These are phyloP conservation scores for Boechera retrofracta DNA, from an alignment of 345 rosid genomes.

Conservation along the genomic window DNA sequence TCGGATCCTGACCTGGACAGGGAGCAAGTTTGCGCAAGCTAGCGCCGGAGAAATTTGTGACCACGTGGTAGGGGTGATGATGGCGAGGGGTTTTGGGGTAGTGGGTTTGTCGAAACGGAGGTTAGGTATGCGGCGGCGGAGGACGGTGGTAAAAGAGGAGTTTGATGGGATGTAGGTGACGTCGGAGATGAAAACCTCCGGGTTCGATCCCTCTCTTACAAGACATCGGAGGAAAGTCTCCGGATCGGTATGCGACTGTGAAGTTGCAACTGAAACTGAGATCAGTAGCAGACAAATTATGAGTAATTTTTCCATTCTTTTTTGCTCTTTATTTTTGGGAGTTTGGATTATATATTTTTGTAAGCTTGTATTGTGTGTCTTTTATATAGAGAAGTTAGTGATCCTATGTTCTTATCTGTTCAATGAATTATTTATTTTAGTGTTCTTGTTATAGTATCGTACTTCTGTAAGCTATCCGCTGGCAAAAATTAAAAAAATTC, in stretches of 20 bases:
- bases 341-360: not conserved
- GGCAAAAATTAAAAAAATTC: not conserved
- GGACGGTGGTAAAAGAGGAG: constrained; percentile 45
- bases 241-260: constrained; percentile 14
- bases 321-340: not conserved
- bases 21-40: constrained; percentile 36
- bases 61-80: constrained; percentile 38
- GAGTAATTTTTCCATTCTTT: constrained; percentile 13
- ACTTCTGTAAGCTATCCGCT: not conserved
- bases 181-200: not conserved
- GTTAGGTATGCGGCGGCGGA: constrained; percentile 47
- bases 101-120: constrained; percentile 50
- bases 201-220: not conserved
- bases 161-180: constrained; percentile 34
- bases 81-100: constrained; percentile 52
- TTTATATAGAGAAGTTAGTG: constrained; percentile 8
- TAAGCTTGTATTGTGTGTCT: not conserved
- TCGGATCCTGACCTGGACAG: constrained; percentile 47
- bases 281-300: constrained; percentile 2
- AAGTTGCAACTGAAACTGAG: constrained; percentile 19
- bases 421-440: not conserved
- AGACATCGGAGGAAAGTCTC: constrained; percentile 34
- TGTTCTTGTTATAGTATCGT: not conserved
- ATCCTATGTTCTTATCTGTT: not conserved
- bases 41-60: constrained; percentile 48